These are phyloP conservation scores for Cicer pinnatifidum DNA, from an alignment of 306 rosid species.

Conservation along the genomic window DNA sequence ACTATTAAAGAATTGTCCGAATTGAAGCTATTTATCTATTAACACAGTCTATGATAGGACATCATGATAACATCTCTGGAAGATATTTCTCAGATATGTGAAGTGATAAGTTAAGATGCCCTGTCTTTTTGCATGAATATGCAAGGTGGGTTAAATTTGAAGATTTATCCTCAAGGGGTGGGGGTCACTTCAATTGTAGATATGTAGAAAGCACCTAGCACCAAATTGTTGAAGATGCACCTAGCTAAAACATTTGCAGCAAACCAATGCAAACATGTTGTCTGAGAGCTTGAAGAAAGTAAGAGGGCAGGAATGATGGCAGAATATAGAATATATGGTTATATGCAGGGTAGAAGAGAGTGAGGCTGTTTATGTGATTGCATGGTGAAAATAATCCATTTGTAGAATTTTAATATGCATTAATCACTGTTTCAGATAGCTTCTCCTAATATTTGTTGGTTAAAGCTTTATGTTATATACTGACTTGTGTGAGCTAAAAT, in stretches of 20 bases:
- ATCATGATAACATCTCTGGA: neutral
- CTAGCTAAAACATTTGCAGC: neutral
- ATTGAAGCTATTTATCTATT: neutral
- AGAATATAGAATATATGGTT: neutral
- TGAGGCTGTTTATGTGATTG: conserved; percentile 7
- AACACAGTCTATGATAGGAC: neutral
- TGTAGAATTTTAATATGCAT: neutral
- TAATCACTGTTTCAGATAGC: conserved; percentile 6
- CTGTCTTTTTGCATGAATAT: neutral
- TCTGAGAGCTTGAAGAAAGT: conserved; percentile 22
- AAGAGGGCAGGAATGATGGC: conserved; percentile 9
- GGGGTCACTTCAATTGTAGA: conserved; percentile 9
- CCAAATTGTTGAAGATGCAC: neutral
- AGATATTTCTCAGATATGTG: neutral
- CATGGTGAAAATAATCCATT: conserved; percentile 21
- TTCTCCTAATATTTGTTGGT: conserved; percentile 23
- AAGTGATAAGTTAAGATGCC: conserved; percentile 7
- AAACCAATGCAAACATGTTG: neutral
- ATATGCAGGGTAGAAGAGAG: neutral
- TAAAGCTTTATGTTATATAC: conserved; percentile 34
- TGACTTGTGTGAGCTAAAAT: neutral
- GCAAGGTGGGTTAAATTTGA: neutral
- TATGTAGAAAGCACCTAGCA: neutral
- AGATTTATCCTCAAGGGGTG: neutral
- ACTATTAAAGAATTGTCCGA: neutral